Base-by-base conservation (phyloP, 208 protist genomes). In the Phytomonas francai region DNA sequence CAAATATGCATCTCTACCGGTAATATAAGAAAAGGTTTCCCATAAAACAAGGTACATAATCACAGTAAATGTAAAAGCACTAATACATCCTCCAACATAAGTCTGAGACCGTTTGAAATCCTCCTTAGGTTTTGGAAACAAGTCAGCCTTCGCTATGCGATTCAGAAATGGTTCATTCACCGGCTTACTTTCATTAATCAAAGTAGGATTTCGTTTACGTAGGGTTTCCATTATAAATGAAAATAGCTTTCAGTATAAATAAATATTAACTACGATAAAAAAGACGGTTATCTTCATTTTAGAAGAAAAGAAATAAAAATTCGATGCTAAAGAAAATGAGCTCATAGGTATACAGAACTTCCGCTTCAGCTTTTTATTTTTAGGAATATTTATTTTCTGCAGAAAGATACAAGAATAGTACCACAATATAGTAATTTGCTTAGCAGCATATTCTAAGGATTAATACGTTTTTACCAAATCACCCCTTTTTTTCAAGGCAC, bases 101-200 rank as follows among this genome's bases (percentile, higher is more conserved):
- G 84, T 94, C 59, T 92, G 85, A 33, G 71, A 63, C 22, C 84
- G 78, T 39, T 71, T 59, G 56, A 79, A 89, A 62, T 92, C 87
- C 45, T 92, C 83, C 45, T 74, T 80, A 29, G 81, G 81, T 30
- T 89, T 92, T 22, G 78, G 66, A 63, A 89, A 89, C 19, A 92
- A 49, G 62, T 89, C 83, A 0, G 80, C 78, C 7, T 76, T 64
- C 6, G 76, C 77, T 16, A 92, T 58, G 19, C 59, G 77, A n/a
- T 60, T 65, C 42, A 81, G 49, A 2, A 88, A 29, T 9, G 67
- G 12, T 25, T 9, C 25, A 25, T 16, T 65, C 33, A 36, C 34
- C 45, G 56, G 4, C 30, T 39, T 45, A 16, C 5, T 60, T 33
- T 5, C 3, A 22, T 70, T 31, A 31, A 4, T 62, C n/a, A 31